These are phyloP conservation scores for Cladobotryum mycophilum DNA, from an alignment of 2,329 filamentous ascomycete genomes.

Conservation along the genomic window DNA sequence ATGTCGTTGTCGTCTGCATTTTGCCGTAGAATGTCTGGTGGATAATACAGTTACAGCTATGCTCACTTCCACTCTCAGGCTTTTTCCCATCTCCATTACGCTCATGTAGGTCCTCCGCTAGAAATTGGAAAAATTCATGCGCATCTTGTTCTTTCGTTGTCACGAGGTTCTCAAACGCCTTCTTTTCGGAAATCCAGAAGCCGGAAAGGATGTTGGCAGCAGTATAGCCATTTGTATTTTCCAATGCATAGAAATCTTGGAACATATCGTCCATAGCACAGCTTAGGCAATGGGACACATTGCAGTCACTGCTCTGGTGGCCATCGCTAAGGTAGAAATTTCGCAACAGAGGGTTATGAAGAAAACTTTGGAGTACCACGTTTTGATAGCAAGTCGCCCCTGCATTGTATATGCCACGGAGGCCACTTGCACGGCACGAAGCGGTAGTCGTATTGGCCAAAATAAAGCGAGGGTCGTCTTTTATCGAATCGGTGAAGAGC, in stretches of 20 bases:
- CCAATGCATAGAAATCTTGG: slow-evolving; percentile 62
- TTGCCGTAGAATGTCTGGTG: slow-evolving; percentile 94
- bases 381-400: slow-evolving; percentile 99
- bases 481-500: slow-evolving; percentile 55
- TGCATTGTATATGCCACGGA: slow-evolving; percentile 92
- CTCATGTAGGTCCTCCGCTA: slow-evolving; percentile 85
- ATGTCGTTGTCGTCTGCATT: slow-evolving; percentile 83
- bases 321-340: slow-evolving; percentile 91
- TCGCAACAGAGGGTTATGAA: slow-evolving; percentile 87
- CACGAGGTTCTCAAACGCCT: slow-evolving; percentile 66
- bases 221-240: slow-evolving; percentile 83
- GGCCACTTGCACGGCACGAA: slow-evolving; percentile 78
- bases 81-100: slow-evolving; percentile 67
- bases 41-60: slow-evolving; percentile 79
- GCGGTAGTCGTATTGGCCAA: slow-evolving; percentile 70
- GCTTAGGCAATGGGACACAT: slow-evolving; percentile 55
- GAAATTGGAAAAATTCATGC: slow-evolving; percentile 94
- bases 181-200: slow-evolving; percentile 80
- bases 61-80: slow-evolving; percentile 52
- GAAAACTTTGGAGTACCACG: slow-evolving; percentile 85
- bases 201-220: slow-evolving; percentile 83
- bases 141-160: slow-evolving; percentile 95
- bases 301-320: slow-evolving; percentile 72
- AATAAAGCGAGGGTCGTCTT: slow-evolving; percentile 72
- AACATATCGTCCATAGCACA: slow-evolving; percentile 71